Conservation (phyloP, 169 alveolate genomes). For the Plasmodium yoelii region DNA sequence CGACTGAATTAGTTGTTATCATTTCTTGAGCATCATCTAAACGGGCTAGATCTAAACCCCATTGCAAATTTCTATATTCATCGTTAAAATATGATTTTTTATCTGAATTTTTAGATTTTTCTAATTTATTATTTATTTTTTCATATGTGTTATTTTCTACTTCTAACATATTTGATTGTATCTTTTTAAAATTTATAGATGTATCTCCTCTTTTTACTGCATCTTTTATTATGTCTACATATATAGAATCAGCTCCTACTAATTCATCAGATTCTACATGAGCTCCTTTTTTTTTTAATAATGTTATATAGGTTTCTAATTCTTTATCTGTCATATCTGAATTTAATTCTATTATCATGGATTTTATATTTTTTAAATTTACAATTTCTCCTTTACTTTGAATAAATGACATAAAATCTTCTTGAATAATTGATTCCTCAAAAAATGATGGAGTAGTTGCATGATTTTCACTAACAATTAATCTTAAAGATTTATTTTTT, state of each 20-base stretch:
- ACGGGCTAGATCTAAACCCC: conserved; percentile 74
- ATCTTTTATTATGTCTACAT: conserved; percentile 27
- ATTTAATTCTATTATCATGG: conserved; percentile 43
- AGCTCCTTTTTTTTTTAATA: conserved; percentile 57
- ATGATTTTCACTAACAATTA: conserved; percentile 62
- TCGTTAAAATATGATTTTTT: conserved; percentile 8
- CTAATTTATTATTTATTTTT: neutral
- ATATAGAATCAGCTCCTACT: conserved; percentile 53
- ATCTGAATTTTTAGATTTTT: neutral
- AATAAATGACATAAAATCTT: conserved; percentile 27
- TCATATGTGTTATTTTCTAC: neutral
- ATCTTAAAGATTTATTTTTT: conserved; percentile 22
- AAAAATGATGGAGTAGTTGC: conserved; percentile 61
- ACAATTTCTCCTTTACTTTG: conserved; percentile 55
- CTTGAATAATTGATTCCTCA: conserved; percentile 52
- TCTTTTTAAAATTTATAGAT: conserved; percentile 2
- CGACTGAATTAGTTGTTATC: conserved; percentile 1
- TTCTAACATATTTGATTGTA: conserved; percentile 16
- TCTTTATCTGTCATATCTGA: conserved; percentile 50
- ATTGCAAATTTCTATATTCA: conserved; percentile 54
- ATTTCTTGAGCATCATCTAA: conserved; percentile 51
- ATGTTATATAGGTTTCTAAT: conserved; percentile 26
- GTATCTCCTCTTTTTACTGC: conserved; percentile 51
- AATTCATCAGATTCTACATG: conserved; percentile 53
- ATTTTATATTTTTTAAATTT: conserved; percentile 18